Percentiles rank a stretch among this genome's conserved stretches.
phyloP scores from a whole-genome alignment of 495 filamentous ascomycete genomes.

The Hypoxylon lenormandii region DNA sequence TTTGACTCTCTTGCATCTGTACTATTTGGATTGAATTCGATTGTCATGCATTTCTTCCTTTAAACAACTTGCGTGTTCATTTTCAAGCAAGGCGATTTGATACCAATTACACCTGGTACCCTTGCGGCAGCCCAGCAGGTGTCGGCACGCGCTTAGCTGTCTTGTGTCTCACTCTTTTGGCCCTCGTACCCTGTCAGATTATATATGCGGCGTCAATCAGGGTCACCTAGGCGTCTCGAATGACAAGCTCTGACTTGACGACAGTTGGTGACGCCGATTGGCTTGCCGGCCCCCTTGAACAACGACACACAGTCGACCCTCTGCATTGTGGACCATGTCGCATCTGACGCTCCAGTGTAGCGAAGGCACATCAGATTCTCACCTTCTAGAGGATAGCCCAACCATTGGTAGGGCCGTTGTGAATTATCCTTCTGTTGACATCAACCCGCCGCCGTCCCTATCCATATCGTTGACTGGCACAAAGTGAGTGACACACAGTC shows the following conservation, averaged over 20 bases:
- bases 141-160: conserved; percentile 44
- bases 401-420: conserved; percentile 50
- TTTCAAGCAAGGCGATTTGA: no score
- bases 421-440: conserved; percentile 46
- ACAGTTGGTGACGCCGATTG: conserved; percentile 45
- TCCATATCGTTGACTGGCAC: conserved; percentile 23
- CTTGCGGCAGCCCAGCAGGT: conserved; percentile 28
- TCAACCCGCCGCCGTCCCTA: conserved; percentile 23
- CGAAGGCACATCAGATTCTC: conserved; percentile 54
- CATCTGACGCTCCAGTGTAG: conserved; percentile 59
- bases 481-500: conserved; percentile 31
- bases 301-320: conserved; percentile 29
- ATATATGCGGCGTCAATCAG: conserved; percentile 65
- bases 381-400: conserved; percentile 42
- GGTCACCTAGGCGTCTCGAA: conserved; percentile 63
- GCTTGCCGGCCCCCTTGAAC: conserved; percentile 35
- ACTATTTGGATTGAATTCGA: background rate
- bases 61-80: no score
- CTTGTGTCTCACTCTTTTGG: conserved; percentile 29
- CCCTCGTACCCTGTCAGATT: conserved; percentile 43
- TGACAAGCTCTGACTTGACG: conserved; percentile 55
- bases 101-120: conserved; percentile 7
- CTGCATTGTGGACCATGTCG: conserved; percentile 57
- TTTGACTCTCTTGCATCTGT: background rate
- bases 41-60: background rate